Percentiles rank a stretch among this genome's conserved stretches.
Evolutionary conservation across 352 stramenopile species (phyloP).

Genomic region (Stramenopiles sp.): DNA sequence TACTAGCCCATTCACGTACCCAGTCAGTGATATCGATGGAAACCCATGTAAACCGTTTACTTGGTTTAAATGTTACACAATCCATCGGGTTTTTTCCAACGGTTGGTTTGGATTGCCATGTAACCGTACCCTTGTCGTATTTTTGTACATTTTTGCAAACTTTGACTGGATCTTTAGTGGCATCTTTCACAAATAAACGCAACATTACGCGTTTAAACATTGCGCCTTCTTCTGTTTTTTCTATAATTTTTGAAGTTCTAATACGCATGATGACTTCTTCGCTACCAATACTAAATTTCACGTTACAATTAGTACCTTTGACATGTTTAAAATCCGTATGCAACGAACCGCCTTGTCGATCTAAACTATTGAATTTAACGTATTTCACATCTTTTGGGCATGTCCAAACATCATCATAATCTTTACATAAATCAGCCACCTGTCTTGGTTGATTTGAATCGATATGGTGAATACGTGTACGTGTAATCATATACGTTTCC

Average conservation of each 20-base stretch:
- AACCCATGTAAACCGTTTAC: neutral
- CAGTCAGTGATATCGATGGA: conserved; percentile 6
- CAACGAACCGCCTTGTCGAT: neutral
- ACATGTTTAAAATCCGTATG: neutral
- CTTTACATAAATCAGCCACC: neutral
- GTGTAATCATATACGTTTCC: neutral
- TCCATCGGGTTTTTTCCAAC: neutral
- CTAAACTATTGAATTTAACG: neutral
- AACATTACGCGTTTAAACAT: neutral
- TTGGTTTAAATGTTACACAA: neutral
- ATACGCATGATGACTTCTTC: neutral
- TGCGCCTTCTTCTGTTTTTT: neutral
- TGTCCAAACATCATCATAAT: neutral
- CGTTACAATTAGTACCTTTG: neutral
- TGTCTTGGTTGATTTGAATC: neutral
- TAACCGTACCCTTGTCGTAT: neutral
- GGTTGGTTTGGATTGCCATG: neutral
- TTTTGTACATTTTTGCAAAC: neutral
- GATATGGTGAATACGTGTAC: no score
- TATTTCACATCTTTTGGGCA: neutral
- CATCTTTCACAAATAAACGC: conserved; percentile 3
- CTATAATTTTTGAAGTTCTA: neutral
- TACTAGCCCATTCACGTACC: neutral
- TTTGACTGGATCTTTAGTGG: neutral
- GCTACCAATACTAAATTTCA: neutral